Conservation (phyloP, 441 rosid species). For the Daphne laureola region DNA sequence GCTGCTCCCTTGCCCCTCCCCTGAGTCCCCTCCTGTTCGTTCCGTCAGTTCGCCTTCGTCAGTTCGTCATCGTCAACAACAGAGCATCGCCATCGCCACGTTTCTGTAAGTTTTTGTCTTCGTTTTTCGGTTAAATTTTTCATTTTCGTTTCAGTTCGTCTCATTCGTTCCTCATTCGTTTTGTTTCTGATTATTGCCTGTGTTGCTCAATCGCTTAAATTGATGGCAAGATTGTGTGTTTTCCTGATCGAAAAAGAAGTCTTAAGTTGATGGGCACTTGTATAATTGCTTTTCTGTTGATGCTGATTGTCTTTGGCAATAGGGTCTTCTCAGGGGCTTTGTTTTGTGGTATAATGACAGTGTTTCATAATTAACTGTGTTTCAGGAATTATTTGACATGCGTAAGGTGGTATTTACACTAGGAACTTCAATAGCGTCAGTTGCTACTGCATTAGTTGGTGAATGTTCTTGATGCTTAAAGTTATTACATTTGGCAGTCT, state of each 20-base stretch:
- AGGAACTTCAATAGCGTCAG: slow-evolving; percentile 87
- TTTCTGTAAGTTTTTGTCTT: no score
- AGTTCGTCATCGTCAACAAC: no score
- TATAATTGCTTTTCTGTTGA: neutral
- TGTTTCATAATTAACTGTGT: slow-evolving; percentile 9
- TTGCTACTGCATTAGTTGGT: slow-evolving; percentile 90
- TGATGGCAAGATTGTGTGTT: neutral
- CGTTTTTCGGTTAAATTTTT: no score
- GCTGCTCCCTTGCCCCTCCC: no score
- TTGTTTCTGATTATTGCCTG: neutral
- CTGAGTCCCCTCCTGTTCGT: no score
- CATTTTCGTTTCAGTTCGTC: no score
- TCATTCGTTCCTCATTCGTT: no score
- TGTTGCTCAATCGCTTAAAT: neutral
- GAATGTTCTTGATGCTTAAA: slow-evolving; percentile 15
- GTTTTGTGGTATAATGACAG: slow-evolving; percentile 6
- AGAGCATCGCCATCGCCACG: no score
- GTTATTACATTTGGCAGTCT: neutral
- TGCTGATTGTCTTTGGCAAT: neutral
- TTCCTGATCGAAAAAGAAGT: neutral
- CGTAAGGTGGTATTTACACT: slow-evolving; percentile 76
- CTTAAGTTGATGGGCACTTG: neutral
- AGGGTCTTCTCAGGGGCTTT: slow-evolving; percentile 9
- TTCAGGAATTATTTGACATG: slow-evolving; percentile 73
- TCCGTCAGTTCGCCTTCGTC: no score